phyloP scores from a whole-genome alignment of 257 asterid species.

The Solanum pennellii region DNA sequence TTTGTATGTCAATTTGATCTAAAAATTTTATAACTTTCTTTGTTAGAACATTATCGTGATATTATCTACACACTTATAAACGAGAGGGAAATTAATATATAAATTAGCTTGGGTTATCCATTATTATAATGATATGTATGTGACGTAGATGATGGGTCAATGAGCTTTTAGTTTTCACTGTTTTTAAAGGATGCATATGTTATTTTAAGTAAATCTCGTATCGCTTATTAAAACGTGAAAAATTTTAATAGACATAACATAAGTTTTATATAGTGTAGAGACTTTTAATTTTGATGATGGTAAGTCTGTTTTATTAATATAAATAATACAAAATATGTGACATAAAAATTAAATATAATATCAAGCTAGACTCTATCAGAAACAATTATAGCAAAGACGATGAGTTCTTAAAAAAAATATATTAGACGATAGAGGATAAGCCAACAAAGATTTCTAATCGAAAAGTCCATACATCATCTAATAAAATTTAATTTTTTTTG shows the following conservation, averaged over 20 bases:
- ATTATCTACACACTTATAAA: not conserved
- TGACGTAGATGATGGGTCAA: not conserved
- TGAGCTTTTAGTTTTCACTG: not conserved
- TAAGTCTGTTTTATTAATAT: not conserved
- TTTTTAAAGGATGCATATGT: not conserved
- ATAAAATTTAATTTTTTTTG: no score
- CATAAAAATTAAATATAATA: not conserved
- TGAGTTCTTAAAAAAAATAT: not conserved
- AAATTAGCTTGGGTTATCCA: not conserved
- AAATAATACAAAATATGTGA: not conserved
- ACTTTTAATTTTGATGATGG: no score
- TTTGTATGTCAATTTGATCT: not conserved
- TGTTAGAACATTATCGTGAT: not conserved
- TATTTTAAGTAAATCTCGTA: accelerated
- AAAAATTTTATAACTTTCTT: not conserved
- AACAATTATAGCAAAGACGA: not conserved
- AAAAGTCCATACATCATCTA: no score
- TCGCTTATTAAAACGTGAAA: accelerated
- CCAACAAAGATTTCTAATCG: no score
- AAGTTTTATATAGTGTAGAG: no score
- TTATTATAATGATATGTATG: not conserved
- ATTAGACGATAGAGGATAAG: not conserved
- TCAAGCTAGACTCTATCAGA: not conserved
- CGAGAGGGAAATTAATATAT: not conserved
- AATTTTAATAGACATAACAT: not conserved